Conservation (phyloP, 169 alveolate genomes). For the Perkinsus chesapeaki region DNA sequence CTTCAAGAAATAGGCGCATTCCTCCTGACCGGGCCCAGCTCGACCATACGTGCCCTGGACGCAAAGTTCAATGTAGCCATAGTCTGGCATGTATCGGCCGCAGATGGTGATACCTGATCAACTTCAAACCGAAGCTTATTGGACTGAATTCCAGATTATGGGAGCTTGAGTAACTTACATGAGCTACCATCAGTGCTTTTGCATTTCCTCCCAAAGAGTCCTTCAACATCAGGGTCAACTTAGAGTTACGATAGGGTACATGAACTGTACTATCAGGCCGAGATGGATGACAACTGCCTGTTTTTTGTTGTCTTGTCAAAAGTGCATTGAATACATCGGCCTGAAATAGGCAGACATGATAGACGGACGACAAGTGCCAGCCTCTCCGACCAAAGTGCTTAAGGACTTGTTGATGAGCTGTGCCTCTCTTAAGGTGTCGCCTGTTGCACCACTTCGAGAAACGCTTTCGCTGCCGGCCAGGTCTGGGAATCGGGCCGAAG, state of each 20-base stretch:
- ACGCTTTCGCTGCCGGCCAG: conserved; percentile 65
- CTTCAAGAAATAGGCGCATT: background rate
- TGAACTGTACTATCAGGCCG: too few relatives aligned
- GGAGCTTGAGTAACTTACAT: background rate
- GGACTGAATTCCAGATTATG: background rate
- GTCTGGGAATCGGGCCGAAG: conserved; percentile 16
- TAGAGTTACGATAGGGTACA: conserved; percentile 21
- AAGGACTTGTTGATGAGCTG: conserved; percentile 54
- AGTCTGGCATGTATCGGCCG: conserved; percentile 22
- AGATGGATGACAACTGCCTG: background rate
- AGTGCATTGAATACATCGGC: background rate
- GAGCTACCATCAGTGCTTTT: conserved; percentile 27
- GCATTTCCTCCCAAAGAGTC: conserved; percentile 28
- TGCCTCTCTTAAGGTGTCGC: conserved; percentile 53
- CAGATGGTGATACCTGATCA: conserved; percentile 9
- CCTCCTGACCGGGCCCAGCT: conserved; percentile 11
- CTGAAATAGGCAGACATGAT: background rate
- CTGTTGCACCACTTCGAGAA: conserved; percentile 55
- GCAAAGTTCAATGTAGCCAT: conserved; percentile 28
- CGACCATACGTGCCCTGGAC: conserved; percentile 23
- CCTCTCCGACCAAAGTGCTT: conserved; percentile 39
- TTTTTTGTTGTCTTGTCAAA: background rate
- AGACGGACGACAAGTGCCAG: background rate
- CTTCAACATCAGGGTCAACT: conserved; percentile 32
- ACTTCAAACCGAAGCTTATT: too few relatives aligned